phyloP scores from a whole-genome alignment of 164 flowering plant species.

The Litsea cubeba region DNA sequence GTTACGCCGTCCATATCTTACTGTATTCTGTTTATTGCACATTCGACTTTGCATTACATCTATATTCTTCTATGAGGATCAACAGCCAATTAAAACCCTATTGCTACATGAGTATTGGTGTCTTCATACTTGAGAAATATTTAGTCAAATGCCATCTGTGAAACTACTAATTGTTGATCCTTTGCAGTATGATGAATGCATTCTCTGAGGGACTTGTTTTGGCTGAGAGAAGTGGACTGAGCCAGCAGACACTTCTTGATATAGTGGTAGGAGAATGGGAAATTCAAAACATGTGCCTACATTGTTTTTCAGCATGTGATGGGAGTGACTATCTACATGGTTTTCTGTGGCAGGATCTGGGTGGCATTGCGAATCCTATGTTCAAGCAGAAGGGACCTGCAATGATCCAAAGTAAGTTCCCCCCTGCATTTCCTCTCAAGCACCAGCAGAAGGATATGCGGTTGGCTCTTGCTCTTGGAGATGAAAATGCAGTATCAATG shows the following conservation, averaged over 20 bases:
- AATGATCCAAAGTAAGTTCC: conserved; percentile 55
- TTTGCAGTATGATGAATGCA: conserved; percentile 87
- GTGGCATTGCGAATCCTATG: conserved; percentile 82
- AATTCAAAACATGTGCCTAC: background rate
- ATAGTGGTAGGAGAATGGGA: conserved; percentile 49
- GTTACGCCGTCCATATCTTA: too few species aligned
- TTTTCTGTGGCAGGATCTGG: conserved; percentile 60
- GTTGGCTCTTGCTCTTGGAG: conserved; percentile 95
- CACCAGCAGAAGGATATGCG: conserved; percentile 99
- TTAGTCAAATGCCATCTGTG: too few species aligned
- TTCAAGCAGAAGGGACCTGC: conserved; percentile 81
- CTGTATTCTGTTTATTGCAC: too few species aligned
- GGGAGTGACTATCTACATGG: background rate
- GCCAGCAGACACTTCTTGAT: conserved; percentile 69
- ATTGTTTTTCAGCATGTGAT: background rate
- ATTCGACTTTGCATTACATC: too few species aligned
- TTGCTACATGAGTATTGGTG: background rate
- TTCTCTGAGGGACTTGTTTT: conserved; percentile 91
- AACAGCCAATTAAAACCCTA: background rate
- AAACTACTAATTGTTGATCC: background rate
- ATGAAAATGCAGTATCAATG: conserved; percentile 87
- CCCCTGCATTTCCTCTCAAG: conserved; percentile 92
- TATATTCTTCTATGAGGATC: background rate
- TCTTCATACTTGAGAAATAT: background rate
- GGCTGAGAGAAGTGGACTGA: conserved; percentile 72